Base-by-base conservation (phyloP, 176 grass and related monocot species). In the Olyra latifolia region DNA sequence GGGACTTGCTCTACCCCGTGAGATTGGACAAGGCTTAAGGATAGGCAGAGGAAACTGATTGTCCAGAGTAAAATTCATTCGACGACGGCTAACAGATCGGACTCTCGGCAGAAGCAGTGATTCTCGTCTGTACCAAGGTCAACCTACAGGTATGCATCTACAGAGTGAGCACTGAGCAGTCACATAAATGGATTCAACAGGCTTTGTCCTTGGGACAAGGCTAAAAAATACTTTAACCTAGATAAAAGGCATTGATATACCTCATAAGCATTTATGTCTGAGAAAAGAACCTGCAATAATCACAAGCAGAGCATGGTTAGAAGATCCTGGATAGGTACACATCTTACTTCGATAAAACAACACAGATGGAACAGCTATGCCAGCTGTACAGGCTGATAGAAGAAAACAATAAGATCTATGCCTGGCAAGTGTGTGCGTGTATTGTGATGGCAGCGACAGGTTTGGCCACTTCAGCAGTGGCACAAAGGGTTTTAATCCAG, bases 241-340 rank as follows among this genome's bases (percentile, higher is more conserved):
- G 39, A 20, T 0, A 74, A 29, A 27, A 55, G 42, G n/a, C n/a
- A 78, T 32, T 12, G 13, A 49, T 67, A 62, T 90, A 99, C 97
- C 93, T 99, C 97, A 27, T 99, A 93, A 8, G 93, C 93, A 69
- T 88, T 99, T 29, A 99, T 90, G 62, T 99, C 93, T 41, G 97
- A 99, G 79, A 99, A 99, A 9, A 99, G 82, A 62, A 99, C 97
- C 97, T 99, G 87, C 44, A 84, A 58, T 10, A 69, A 83, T 66
- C 27, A 28, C 39, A 88, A 45, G 4, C 1, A 74, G 0, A 84
- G 46, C 7, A 73, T 41, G 30, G 27, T 87, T 57, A 85, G 28
- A 47, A 29, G 65, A 46, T 48, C 32, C 17, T 22, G 14, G 0
- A 5, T 13, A 52, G 3, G 17, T 65, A 42, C 12, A 44, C 20